Base-by-base conservation (phyloP, 164 flowering plant genomes). In the Vitis rupestris region DNA sequence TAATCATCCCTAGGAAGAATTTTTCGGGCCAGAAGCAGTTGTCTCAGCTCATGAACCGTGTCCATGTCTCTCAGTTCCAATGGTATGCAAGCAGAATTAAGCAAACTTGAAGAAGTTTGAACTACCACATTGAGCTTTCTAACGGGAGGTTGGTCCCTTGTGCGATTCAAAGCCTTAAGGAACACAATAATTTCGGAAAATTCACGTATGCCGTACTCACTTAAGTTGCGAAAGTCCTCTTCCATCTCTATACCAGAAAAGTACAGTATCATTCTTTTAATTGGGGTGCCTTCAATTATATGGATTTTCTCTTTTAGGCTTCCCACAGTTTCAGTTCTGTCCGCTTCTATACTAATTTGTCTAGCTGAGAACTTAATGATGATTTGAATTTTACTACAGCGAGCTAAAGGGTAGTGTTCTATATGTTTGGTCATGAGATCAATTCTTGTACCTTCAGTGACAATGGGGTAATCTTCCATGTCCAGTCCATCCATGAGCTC, bases 291-390 rank as follows among this genome's bases (percentile, higher is more conserved):
- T n/a, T 88, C 85, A 10, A 88, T 65, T 10, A 86, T 84, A 73
- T 90, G 91, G 50, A 93, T 88, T 61, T 88, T 90, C 72, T 90
- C 94, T 72, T 89, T 93, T 15, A 89, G 69, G 71, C 88, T 86
- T 9, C 79, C 56, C 2, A 91, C 87, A 0, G 94, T 89, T 17
- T 93, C 96, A 9, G 86, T 78, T 72, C 55, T 64, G 14, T 87
- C 90, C 2, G 86, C 86, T 9, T 88, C 87, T 7, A 92, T 66
- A 19, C 30, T 69, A 12, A 87, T 68, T 51, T 75, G 73, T 69
- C 76, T 81, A 1, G 84, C 66, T 9, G 91, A 74, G n/a, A 85
- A 79, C 59, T 79, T 84, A 3, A 90, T 71, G 8, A 57, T 65
- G 52, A 90, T 69, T 11, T 68, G 82, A 29, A 88, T 78, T 49